Evolutionary conservation across 2,329 filamentous ascomycete species (phyloP).

Genomic region (Celoporthe dispersa): DNA sequence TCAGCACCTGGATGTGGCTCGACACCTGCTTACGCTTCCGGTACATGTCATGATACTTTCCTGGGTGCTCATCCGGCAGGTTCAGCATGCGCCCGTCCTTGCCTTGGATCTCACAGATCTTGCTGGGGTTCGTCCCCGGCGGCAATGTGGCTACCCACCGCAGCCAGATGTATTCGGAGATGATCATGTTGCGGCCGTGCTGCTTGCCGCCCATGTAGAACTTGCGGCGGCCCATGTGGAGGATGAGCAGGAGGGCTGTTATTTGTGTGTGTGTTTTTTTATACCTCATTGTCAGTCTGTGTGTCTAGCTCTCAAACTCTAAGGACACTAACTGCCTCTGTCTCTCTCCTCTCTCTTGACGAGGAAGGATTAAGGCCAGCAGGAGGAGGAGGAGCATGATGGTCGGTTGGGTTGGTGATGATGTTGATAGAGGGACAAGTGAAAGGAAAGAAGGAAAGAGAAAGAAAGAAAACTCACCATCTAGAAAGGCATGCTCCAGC

Average conservation of each 20-base stretch:
- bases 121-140: constrained; percentile 45
- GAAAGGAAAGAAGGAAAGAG: not conserved
- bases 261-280: too few relatives aligned
- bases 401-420: not conserved
- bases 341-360: not conserved
- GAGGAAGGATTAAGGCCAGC: not conserved
- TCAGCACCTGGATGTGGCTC: constrained; percentile 72
- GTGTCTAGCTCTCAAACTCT: not conserved
- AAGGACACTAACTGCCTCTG: not conserved
- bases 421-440: not conserved
- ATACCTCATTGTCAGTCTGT: not conserved
- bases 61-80: constrained; percentile 41
- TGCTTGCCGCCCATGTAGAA: constrained; percentile 67
- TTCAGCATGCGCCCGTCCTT: constrained; percentile 34
- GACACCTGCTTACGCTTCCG: constrained; percentile 66
- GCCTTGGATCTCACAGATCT: constrained; percentile 33
- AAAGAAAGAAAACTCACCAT: constrained; percentile 54
- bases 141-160: constrained; percentile 49
- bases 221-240: constrained; percentile 69
- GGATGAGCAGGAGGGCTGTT: constrained; percentile 69
- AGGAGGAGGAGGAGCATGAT: not conserved
- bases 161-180: constrained; percentile 69
- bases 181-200: constrained; percentile 72
- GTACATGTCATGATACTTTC: constrained; percentile 28
- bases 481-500: constrained; percentile 69